A percentile compares a stretch with the other conserved stretches of the same genome.
Conservation (phyloP, 345 rosid genomes). For the Ceriops tagal region DNA sequence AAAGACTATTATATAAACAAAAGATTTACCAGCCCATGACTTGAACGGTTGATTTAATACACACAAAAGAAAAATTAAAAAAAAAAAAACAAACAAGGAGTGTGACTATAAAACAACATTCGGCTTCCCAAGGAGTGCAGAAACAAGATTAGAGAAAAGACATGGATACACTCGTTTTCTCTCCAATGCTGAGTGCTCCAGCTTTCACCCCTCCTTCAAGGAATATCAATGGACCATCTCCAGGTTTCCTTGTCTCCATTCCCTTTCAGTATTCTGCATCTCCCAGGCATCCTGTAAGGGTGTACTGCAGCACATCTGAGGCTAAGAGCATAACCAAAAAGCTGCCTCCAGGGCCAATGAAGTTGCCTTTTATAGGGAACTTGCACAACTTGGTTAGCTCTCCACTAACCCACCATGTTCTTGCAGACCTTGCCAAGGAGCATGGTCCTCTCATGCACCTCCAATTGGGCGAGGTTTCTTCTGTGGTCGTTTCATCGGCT, state of each 20-base stretch:
- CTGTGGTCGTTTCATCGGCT: conserved; percentile 8
- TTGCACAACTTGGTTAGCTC: conserved; percentile 13
- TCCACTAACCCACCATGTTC: conserved; percentile 15
- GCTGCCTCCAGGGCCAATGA: conserved; percentile 27
- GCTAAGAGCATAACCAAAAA: neutral
- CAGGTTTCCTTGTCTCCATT: neutral
- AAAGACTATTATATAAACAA: too few species aligned
- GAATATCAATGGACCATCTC: too few species aligned
- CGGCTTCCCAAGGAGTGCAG: too few species aligned
- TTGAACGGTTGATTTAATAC: too few species aligned
- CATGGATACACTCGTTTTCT: neutral
- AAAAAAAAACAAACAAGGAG: too few species aligned
- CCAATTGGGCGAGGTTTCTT: conserved; percentile 17
- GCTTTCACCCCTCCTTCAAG: neutral
- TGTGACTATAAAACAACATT: too few species aligned
- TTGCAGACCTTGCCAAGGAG: conserved; percentile 14
- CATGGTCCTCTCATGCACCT: conserved; percentile 24
- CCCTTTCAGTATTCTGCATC: neutral
- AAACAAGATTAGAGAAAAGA: neutral
- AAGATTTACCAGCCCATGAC: too few species aligned
- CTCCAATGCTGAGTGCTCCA: neutral
- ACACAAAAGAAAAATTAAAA: too few species aligned
- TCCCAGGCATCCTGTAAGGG: neutral
- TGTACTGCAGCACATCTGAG: neutral
- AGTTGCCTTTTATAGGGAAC: conserved; percentile 26